phyloP scores from a whole-genome alignment of 1,284 basidiomycete species.

The Ceraceosorus guamensis region DNA sequence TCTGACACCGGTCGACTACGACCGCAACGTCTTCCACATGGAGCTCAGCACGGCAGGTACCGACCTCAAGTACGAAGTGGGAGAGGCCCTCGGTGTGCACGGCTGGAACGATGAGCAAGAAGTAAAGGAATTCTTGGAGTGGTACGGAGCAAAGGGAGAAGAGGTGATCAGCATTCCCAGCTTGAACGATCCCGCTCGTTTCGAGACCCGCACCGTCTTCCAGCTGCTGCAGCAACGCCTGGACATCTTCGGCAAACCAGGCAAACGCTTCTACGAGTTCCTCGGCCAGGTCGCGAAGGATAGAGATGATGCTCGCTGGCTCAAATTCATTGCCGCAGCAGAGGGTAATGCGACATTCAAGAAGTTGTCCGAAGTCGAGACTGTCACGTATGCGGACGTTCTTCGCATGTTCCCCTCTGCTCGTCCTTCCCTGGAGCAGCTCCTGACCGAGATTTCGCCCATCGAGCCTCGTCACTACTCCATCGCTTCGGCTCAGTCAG shows the following conservation, averaged over 20 bases:
- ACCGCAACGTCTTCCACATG: conserved; percentile 97
- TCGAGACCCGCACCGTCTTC: conserved; percentile 79
- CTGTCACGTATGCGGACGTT: conserved; percentile 86
- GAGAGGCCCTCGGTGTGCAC: conserved; percentile 92
- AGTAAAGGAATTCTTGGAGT: conserved; percentile 77
- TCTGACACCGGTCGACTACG: conserved; percentile 87
- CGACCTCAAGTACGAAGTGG: conserved; percentile 87
- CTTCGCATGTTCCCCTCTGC: conserved; percentile 73
- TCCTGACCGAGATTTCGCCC: conserved; percentile 68
- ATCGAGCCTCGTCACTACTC: conserved; percentile 96
- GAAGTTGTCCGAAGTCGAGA: conserved; percentile 88
- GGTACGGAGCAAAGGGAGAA: conserved; percentile 81
- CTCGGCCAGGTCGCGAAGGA: conserved; percentile 69
- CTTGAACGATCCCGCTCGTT: conserved; percentile 49
- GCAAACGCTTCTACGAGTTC: conserved; percentile 88
- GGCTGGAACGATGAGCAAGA: conserved; percentile 94
- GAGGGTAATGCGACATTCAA: conserved; percentile 90
- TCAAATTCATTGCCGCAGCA: conserved; percentile 86
- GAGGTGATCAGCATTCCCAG: conserved; percentile 72
- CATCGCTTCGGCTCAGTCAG: conserved; percentile 88
- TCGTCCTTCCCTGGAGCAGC: conserved; percentile 64
- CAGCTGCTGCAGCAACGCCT: conserved; percentile 94
- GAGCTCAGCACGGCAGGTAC: conserved; percentile 90
- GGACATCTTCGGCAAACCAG: conserved; percentile 90
- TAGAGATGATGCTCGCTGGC: conserved; percentile 68